Base-by-base conservation (phyloP, 768 basidiomycete species). In the Suillus fuscotomentosus region DNA sequence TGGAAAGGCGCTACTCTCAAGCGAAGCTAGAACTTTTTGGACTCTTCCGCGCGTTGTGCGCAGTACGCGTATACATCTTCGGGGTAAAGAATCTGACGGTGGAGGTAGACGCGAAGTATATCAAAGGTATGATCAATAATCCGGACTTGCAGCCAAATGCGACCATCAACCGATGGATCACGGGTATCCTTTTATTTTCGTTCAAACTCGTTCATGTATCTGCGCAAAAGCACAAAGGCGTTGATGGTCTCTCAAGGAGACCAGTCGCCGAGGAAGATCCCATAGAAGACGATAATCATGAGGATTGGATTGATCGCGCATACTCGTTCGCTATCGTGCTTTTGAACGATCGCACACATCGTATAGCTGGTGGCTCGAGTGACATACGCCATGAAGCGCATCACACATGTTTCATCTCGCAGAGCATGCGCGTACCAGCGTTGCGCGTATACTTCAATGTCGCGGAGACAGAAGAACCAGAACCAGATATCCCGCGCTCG, bases 101-200 rank as follows among this genome's bases (percentile, higher is more conserved):
- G 0, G 74, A 80, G 61, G 41, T 71, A 45, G 43, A 79, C 38
- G 71, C 75, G 0, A 73, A 72, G 60, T 68, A 53, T 15, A 73
- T 82, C 39, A 69, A 72, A 27, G 80, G 77, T 3, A 81, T 78
- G 77, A 64, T 77, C n/a, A 68, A 64, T 9, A 74, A 72, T 17
- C 77, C 67, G 3, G 70, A 72, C 59, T 48, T 67, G 22, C 66
- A 69, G n/a, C 79, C 77, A 0, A 76, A 72, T 51, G 71, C 74
- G 0, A 72, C 72, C 1, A 69, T 76, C 3, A 75, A 76, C 45
- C 20, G 71, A 9, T 74, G 70, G 76, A 71, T 73, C 43, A 62
- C 67, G 6, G 65, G 50, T 13, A 76, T 76, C 15, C 60, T 43
- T 3, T 69, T 6, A 65, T 69, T 24, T 74, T 78, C 62, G 47